These are phyloP conservation scores for Naganishia onofrii DNA, from an alignment of 768 basidiomycete species.

Conservation along the genomic window DNA sequence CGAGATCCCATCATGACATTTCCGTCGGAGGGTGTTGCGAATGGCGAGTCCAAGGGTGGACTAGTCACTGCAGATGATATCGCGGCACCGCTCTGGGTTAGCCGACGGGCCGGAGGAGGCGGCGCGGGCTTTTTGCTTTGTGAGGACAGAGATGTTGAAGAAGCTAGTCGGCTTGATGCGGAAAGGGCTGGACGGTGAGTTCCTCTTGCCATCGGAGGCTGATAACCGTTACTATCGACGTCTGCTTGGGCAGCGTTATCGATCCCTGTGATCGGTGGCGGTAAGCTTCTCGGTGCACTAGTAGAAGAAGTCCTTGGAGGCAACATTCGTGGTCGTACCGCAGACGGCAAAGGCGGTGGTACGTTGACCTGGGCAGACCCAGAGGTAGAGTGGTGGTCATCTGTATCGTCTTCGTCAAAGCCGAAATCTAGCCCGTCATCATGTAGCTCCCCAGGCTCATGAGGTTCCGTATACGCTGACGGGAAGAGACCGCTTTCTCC, in stretches of 20 bases:
- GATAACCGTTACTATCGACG: neutral
- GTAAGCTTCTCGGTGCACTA: neutral
- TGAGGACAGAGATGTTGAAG: neutral
- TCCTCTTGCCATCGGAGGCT: neutral
- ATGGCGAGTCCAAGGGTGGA: slow-evolving; percentile 8
- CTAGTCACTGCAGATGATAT: neutral
- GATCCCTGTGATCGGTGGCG: neutral
- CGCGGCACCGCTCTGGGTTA: neutral
- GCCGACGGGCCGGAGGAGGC: slow-evolving; percentile 13
- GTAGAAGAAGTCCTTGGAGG: slow-evolving; percentile 3
- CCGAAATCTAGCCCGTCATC: slow-evolving; percentile 5
- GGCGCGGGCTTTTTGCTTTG: slow-evolving; percentile 5
- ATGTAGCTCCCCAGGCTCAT: slow-evolving; percentile 19
- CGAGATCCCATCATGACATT: neutral
- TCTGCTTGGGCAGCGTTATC: neutral
- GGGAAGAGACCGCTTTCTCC: slow-evolving; percentile 80
- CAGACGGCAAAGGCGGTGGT: slow-evolving; percentile 6
- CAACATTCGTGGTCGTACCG: neutral
- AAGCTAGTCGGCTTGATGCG: slow-evolving; percentile 14
- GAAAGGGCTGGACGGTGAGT: neutral
- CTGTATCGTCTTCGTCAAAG: neutral
- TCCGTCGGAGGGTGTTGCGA: slow-evolving; percentile 4
- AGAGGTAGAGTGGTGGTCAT: neutral
- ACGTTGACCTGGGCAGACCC: neutral
- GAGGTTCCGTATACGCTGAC: slow-evolving; percentile 65